Evolutionary conservation across 2,329 filamentous ascomycete species (phyloP).

Genomic region (Fonsecaea monophora): DNA sequence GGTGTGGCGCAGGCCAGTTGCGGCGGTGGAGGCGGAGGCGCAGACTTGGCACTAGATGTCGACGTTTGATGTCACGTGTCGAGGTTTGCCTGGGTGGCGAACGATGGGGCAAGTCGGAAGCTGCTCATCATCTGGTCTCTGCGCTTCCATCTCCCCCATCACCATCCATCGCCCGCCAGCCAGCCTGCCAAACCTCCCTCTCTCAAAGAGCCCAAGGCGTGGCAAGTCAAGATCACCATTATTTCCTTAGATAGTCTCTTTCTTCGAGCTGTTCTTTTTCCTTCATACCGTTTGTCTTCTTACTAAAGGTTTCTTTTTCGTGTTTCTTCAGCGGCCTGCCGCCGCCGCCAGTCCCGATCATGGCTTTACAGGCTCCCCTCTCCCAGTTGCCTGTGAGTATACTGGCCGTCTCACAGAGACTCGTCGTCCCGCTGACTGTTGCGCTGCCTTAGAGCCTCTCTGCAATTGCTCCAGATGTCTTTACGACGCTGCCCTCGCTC

Average conservation of each 20-base stretch:
- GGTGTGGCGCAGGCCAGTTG: too few relatives aligned
- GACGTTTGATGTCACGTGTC: not conserved
- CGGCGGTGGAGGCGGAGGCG: not conserved
- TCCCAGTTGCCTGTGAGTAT: conserved; percentile 33
- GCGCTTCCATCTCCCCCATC: conserved; percentile 9
- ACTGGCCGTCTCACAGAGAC: not conserved
- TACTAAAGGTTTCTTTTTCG: conserved; percentile 2
- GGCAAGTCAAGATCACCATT: conserved; percentile 5
- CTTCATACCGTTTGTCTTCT: conserved; percentile 2
- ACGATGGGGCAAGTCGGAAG: conserved; percentile 14
- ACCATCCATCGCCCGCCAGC: conserved; percentile 7
- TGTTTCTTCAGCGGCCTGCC: conserved; percentile 8
- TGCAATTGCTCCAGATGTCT: conserved; percentile 36
- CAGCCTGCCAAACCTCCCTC: conserved; percentile 14
- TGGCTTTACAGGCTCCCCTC: conserved; percentile 36
- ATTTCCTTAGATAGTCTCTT: conserved; percentile 9
- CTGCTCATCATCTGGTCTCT: conserved; percentile 14
- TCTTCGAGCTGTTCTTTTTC: conserved; percentile 1
- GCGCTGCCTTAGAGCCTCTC: conserved; percentile 30
- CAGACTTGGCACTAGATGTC: not conserved
- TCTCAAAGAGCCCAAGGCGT: not conserved
- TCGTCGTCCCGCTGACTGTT: conserved; percentile 22
- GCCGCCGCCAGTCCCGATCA: conserved; percentile 27
- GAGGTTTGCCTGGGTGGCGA: not conserved
- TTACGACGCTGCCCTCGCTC: conserved; percentile 34